Conservation (phyloP, 1,284 basidiomycete species). For the Mycena citricolor region DNA sequence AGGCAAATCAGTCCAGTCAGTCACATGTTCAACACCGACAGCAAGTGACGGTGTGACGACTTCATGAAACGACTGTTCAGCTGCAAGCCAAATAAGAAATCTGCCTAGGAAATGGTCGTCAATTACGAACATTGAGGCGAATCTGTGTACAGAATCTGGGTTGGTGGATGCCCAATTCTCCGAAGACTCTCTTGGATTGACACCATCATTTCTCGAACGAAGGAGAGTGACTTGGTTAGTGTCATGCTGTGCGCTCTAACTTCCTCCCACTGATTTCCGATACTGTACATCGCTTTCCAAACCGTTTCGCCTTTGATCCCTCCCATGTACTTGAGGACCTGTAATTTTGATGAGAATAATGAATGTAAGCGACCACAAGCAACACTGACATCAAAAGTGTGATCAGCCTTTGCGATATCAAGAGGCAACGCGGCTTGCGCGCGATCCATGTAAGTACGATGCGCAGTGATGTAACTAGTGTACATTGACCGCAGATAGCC, state of each 20-base stretch:
- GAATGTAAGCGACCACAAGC: background rate
- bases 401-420: conserved; percentile 12
- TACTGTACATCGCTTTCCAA: conserved; percentile 10
- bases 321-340: conserved; percentile 21
- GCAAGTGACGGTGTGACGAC: no score
- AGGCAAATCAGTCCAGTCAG: no score
- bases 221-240: conserved; percentile 11
- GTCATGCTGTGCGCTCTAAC: conserved; percentile 10
- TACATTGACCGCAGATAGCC: conserved; percentile 14
- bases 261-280: conserved; percentile 19
- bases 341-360: background rate
- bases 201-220: conserved; percentile 4
- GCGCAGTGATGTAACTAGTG: conserved; percentile 7
- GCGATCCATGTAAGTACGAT: conserved; percentile 16
- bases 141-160: no score
- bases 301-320: conserved; percentile 16
- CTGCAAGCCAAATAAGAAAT: no score
- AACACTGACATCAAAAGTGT: conserved; percentile 21
- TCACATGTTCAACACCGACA: no score
- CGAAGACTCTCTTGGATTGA: no score
- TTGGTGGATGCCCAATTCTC: no score
- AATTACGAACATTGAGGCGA: no score
- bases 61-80: no score
- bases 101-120: no score
- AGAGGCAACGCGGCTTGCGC: conserved; percentile 10